Base-by-base conservation (phyloP, 495 filamentous ascomycete genomes). In the Penicillium pulvis region DNA sequence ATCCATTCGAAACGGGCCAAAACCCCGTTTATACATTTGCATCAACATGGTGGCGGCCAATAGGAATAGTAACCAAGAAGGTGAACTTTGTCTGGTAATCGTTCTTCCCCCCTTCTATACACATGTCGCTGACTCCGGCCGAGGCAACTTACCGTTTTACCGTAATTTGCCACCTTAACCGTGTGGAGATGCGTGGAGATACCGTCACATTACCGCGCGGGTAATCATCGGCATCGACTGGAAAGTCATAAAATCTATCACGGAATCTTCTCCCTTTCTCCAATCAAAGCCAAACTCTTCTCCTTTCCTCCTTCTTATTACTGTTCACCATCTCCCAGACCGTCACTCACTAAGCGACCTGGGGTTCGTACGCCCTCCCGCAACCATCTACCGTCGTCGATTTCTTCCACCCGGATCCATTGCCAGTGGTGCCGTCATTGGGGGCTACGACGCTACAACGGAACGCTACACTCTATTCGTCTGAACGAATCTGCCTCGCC, bases 171-270 rank as follows among this genome's bases (percentile, higher is more conserved):
- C 42, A 55, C 53, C 4, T 23, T 33, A 9, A 46, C 4, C 14
- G 26, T 55, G 39, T 30, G n/a, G 36, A 44, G 33, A 24, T 14
- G 20, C 23, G 39, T 53, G 51, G 51, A 53, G 51, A 53, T 36
- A 53, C 31, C 23, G 35, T 42, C 9, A 19, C 16, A n/a, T 41
- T 53, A 53, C 51, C 35, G 49, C 49, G 49, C 49, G 51, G 51
- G 31, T 53, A 53, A 53, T 53, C 39, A 28, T 53, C 36, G 33
- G 51, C n/a, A 36, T 36, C 51, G 11, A 26, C 36, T 24, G 51
- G 19, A 9, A 53, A 20, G 23, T 39, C 33, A 3, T 8, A 19
- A 41, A 39, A 19, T 7, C 28, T 28, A 53, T 19, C 17, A 10
- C n/a, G 11, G 14, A 30, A 31, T n/a, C 20, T 23, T 50, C 47